Evolutionary conservation across 768 basidiomycete genomes (phyloP).

Genomic region (Rhizopogon rudus): DNA sequence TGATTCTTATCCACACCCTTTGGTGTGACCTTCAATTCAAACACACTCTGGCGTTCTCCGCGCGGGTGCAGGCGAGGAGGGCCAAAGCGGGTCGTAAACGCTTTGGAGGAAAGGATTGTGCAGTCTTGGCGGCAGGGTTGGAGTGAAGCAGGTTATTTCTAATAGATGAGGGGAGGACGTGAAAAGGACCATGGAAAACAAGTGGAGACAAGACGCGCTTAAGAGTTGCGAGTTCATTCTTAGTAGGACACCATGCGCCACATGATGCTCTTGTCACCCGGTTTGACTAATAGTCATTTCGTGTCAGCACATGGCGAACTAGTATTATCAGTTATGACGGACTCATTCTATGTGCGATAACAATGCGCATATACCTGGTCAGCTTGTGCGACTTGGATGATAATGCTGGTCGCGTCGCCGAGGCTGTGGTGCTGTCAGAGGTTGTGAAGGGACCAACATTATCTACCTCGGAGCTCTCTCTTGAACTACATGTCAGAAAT

Average conservation of each 20-base stretch:
- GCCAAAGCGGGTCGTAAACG: conserved; percentile 78
- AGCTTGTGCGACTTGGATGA: conserved; percentile 10
- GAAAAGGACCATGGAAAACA: neutral
- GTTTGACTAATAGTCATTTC: conserved; percentile 42
- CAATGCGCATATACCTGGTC: conserved; percentile 40
- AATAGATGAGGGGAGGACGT: neutral
- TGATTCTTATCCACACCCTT: conserved; percentile 87
- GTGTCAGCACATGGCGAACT: neutral
- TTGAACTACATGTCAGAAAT: too few relatives aligned
- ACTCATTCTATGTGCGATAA: conserved; percentile 14
- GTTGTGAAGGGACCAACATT: too few relatives aligned
- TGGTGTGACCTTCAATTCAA: conserved; percentile 87
- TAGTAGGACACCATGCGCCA: conserved; percentile 75
- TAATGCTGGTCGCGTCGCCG: too few relatives aligned
- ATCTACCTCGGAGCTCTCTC: too few relatives aligned
- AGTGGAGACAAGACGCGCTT: conserved; percentile 36
- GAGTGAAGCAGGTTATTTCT: conserved; percentile 63
- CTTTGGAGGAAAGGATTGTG: conserved; percentile 55
- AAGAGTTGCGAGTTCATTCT: conserved; percentile 74
- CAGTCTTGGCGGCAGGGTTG: conserved; percentile 40
- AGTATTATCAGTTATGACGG: conserved; percentile 1
- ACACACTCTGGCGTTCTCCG: conserved; percentile 69
- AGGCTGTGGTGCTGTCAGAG: too few relatives aligned
- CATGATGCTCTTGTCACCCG: conserved; percentile 66
- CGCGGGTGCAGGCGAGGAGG: conserved; percentile 55